Percentiles rank a stretch among this genome's conserved stretches.
phyloP scores from a whole-genome alignment of 345 rosid genomes.

The Theobroma cacao region DNA sequence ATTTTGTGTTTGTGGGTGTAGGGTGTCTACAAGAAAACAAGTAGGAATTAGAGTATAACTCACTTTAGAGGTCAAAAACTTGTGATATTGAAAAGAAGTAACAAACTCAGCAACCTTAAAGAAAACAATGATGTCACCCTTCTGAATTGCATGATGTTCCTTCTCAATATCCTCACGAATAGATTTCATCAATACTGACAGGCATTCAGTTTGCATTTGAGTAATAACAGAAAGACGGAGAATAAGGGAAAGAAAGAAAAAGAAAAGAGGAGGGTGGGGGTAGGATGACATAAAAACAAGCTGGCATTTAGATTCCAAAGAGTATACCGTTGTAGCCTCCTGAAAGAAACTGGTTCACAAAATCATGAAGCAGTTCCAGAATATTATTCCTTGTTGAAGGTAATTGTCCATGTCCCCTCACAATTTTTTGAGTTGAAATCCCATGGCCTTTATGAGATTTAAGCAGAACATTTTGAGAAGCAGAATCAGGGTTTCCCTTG shows the following conservation, averaged over 20 bases:
- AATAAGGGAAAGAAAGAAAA: conserved; percentile 9
- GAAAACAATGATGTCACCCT: conserved; percentile 62
- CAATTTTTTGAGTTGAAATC: conserved; percentile 50
- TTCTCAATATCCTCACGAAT: conserved; percentile 77
- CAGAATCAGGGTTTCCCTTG: conserved; percentile 58
- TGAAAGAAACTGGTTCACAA: conserved; percentile 71
- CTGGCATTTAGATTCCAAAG: conserved; percentile 4
- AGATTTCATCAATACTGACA: conserved; percentile 79
- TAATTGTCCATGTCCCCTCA: conserved; percentile 57
- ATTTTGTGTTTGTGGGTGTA: neutral
- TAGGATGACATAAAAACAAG: neutral
- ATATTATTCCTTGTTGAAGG: conserved; percentile 47
- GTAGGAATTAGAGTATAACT: conserved; percentile 20
- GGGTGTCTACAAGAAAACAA: neutral
- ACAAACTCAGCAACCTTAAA: conserved; percentile 82
- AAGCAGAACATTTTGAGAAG: conserved; percentile 31
- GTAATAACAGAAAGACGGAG: conserved; percentile 8
- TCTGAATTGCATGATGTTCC: conserved; percentile 82
- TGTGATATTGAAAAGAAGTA: conserved; percentile 77
- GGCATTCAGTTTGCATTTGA: conserved; percentile 19
- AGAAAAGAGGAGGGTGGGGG: neutral
- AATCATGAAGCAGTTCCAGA: conserved; percentile 69
- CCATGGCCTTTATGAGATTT: conserved; percentile 48
- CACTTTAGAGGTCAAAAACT: conserved; percentile 57
- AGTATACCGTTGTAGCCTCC: conserved; percentile 85